These are phyloP conservation scores for Microascus cirrosus DNA, from an alignment of 2,329 filamentous ascomycete genomes.

Conservation along the genomic window DNA sequence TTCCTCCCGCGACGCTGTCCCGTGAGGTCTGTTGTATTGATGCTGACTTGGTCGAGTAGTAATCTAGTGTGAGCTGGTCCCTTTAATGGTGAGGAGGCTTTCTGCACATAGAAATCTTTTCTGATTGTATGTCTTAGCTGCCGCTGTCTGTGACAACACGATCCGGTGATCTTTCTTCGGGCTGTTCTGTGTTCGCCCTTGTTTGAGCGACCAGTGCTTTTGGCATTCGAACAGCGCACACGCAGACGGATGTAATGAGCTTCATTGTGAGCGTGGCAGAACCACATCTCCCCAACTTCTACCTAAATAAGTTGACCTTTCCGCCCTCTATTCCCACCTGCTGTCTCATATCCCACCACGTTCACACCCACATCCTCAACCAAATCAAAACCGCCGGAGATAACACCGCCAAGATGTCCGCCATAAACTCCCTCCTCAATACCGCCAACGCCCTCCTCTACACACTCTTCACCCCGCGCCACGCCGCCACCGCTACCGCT, in stretches of 20 bases:
- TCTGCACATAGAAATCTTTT: too few species aligned
- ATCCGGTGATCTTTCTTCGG: too few species aligned
- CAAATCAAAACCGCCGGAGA: background rate
- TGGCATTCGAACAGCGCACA: too few species aligned
- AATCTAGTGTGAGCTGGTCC: too few species aligned
- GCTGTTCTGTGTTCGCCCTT: too few species aligned
- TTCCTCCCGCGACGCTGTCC: background rate
- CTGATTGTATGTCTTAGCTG: too few species aligned
- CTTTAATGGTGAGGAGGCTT: too few species aligned
- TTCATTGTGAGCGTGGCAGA: too few species aligned
- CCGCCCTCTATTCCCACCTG: background rate
- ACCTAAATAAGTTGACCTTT: background rate
- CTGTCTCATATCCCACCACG: background rate
- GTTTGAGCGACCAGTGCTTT: too few species aligned
- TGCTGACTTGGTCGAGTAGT: background rate
- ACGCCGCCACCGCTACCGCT: conserved; percentile 8
- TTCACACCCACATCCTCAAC: background rate
- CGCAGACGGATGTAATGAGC: too few species aligned
- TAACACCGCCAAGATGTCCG: conserved; percentile 7
- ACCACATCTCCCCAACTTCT: background rate
- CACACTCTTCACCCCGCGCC: conserved; percentile 7
- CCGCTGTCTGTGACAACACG: too few species aligned
- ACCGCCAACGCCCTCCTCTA: conserved; percentile 9
- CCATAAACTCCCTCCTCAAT: conserved; percentile 4
- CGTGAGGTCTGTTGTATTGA: background rate